Evolutionary conservation across 768 basidiomycete genomes (phyloP).

Genomic region (Aureoboletus auriporus): DNA sequence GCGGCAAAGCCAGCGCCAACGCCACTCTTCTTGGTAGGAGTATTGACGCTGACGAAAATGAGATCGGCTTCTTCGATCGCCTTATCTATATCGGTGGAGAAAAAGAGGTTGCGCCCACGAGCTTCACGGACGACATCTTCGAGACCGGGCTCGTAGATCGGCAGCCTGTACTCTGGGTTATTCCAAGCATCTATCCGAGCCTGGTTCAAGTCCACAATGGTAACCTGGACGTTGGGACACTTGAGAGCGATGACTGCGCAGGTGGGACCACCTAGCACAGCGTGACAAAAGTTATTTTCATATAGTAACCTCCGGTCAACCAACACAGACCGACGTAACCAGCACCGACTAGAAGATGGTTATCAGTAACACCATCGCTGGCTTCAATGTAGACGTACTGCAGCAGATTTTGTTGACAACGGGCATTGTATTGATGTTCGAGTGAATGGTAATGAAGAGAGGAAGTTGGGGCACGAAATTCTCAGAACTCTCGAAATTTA

Average conservation of each 20-base stretch:
- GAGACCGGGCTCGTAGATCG: conserved; percentile 98
- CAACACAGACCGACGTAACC: conserved; percentile 82
- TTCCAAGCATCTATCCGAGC: conserved; percentile 97
- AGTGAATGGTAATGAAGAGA: not conserved
- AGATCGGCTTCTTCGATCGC: conserved; percentile 93
- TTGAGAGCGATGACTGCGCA: conserved; percentile 93
- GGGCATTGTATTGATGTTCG: conserved; percentile 24
- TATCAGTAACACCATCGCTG: conserved; percentile 4
- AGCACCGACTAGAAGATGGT: conserved; percentile 59
- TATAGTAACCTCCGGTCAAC: conserved; percentile 1
- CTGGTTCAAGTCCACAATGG: conserved; percentile 97
- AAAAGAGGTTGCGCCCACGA: conserved; percentile 94
- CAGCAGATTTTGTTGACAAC: conserved; percentile 82
- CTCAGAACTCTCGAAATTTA: not conserved
- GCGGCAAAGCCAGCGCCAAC: conserved; percentile 98
- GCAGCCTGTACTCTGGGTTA: conserved; percentile 73
- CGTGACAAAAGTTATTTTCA: conserved; percentile 13
- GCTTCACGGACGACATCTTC: conserved; percentile 84
- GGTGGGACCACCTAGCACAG: conserved; percentile 77
- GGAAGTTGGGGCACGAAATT: not conserved
- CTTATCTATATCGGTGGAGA: conserved; percentile 92
- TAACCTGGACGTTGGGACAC: conserved; percentile 90
- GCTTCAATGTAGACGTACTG: conserved; percentile 51
- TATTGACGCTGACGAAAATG: conserved; percentile 98
- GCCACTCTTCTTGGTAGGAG: conserved; percentile 97